Conservation (phyloP, 2,329 filamentous ascomycete genomes). For the Waltergamsia citrina region DNA sequence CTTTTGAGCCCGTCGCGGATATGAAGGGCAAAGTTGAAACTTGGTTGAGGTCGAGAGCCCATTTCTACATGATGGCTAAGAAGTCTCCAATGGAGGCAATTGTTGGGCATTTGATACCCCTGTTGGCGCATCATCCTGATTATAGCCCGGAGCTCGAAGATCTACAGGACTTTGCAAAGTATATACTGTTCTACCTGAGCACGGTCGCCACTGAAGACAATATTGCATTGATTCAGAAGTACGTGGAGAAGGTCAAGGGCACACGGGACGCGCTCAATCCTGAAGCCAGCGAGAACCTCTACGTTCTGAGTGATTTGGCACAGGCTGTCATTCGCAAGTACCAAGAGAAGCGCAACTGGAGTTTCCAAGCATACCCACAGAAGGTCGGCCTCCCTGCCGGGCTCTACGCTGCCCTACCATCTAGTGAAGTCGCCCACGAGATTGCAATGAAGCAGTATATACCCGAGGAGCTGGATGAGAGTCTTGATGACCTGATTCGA, state of each 20-base stretch:
- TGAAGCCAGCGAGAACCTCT: constrained; percentile 62
- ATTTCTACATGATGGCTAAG: constrained; percentile 48
- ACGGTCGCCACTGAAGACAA: constrained; percentile 80
- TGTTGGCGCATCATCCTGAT: constrained; percentile 91
- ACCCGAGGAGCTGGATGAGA: constrained; percentile 65
- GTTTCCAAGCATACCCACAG: constrained; percentile 70
- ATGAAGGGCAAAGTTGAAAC: constrained; percentile 71
- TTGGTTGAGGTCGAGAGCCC: constrained; percentile 78
- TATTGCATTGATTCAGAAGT: constrained; percentile 79
- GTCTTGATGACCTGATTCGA: constrained; percentile 59
- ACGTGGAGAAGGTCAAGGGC: constrained; percentile 88
- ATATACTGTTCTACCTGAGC: constrained; percentile 82
- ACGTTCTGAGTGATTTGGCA: constrained; percentile 79
- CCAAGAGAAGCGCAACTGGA: constrained; percentile 79
- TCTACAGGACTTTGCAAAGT: constrained; percentile 73
- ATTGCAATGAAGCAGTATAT: constrained; percentile 83
- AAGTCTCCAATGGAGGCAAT: constrained; percentile 67
- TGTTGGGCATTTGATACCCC: constrained; percentile 73
- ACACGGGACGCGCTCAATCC: constrained; percentile 70
- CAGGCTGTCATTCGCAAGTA: constrained; percentile 76
- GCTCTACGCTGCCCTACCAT: constrained; percentile 66
- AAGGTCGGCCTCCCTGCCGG: constrained; percentile 75
- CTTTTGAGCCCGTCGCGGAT: constrained; percentile 73
- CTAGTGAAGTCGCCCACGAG: constrained; percentile 69
- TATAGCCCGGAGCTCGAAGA: constrained; percentile 60